These are phyloP conservation scores for Aegle marmelos DNA, from an alignment of 345 rosid genomes.

Conservation along the genomic window DNA sequence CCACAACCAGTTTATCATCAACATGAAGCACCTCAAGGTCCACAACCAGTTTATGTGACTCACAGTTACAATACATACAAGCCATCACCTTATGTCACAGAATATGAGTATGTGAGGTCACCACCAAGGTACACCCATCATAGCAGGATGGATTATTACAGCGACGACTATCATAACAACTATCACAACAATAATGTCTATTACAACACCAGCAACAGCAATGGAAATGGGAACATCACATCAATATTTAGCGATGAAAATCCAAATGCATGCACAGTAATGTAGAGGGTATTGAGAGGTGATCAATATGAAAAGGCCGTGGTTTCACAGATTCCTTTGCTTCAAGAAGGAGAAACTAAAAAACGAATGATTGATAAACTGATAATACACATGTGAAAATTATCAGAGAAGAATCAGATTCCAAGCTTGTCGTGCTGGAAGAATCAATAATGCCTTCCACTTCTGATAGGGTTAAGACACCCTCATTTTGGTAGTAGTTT, in stretches of 20 bases:
- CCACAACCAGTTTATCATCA: too few relatives aligned
- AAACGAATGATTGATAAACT: slow-evolving; percentile 17
- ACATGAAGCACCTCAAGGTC: not conserved
- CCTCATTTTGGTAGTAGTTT: slow-evolving; percentile 15
- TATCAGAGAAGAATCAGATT: slow-evolving; percentile 39
- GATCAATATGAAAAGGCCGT: not conserved
- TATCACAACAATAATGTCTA: slow-evolving; percentile 26
- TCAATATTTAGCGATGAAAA: slow-evolving; percentile 76
- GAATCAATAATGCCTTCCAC: slow-evolving; percentile 44
- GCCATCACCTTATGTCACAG: slow-evolving; percentile 57
- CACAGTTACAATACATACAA: slow-evolving; percentile 60
- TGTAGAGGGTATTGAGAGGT: slow-evolving; percentile 25
- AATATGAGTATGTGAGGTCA: slow-evolving; percentile 36
- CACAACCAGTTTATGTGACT: slow-evolving; percentile 34
- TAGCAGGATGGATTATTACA: slow-evolving; percentile 39
- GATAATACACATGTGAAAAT: slow-evolving; percentile 25
- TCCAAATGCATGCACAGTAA: slow-evolving; percentile 57
- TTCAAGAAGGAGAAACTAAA: slow-evolving; percentile 4
- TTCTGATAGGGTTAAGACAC: slow-evolving; percentile 7
- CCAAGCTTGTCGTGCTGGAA: slow-evolving; percentile 37
- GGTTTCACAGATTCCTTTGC: slow-evolving; percentile 13
- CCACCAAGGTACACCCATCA: slow-evolving; percentile 32
- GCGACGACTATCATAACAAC: slow-evolving; percentile 31
- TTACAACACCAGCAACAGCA: slow-evolving; percentile 16
- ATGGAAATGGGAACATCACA: slow-evolving; percentile 42